A percentile compares a stretch with the other conserved stretches of the same genome.
Conservation (phyloP, 192 early-diverging fungal genomes). For the Backusella morwellensis region DNA sequence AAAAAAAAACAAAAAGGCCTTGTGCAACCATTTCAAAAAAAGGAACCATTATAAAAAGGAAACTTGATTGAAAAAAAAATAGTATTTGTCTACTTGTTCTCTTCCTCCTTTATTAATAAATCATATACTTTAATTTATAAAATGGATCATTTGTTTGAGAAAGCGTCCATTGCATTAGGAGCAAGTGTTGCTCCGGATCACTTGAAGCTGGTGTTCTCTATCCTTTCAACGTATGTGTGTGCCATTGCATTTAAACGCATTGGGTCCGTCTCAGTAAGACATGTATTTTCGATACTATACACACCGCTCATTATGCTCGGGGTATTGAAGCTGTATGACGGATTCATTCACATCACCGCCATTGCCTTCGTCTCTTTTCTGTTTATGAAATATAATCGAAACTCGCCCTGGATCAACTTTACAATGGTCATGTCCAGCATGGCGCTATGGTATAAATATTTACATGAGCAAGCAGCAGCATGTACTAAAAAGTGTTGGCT, state of each 20-base stretch:
- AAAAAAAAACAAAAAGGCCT: too few relatives aligned
- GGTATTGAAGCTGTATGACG: constrained; percentile 56
- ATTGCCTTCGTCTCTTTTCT: constrained; percentile 50
- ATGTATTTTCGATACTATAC: constrained; percentile 50
- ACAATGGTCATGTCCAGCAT: constrained; percentile 64
- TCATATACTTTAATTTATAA: too few relatives aligned
- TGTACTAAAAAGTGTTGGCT: too few relatives aligned
- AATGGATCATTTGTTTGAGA: background rate
- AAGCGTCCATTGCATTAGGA: background rate
- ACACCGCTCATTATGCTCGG: constrained; percentile 51
- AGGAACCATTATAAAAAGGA: background rate
- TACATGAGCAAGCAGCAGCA: background rate
- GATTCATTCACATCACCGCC: constrained; percentile 52
- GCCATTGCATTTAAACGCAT: background rate
- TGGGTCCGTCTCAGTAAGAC: background rate
- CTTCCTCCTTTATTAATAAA: background rate
- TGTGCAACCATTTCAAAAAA: constrained; percentile 1
- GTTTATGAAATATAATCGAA: constrained; percentile 46
- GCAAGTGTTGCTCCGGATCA: constrained; percentile 54
- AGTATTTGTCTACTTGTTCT: background rate
- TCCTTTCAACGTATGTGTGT: constrained; percentile 54
- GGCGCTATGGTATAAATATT: constrained; percentile 47
- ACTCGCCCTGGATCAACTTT: constrained; percentile 54
- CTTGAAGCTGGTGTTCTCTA: constrained; percentile 49
- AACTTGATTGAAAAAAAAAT: background rate